Percentiles rank a stretch among this genome's conserved stretches.
Conservation (phyloP, 495 filamentous ascomycete genomes). For the Elasticomyces elasticus region DNA sequence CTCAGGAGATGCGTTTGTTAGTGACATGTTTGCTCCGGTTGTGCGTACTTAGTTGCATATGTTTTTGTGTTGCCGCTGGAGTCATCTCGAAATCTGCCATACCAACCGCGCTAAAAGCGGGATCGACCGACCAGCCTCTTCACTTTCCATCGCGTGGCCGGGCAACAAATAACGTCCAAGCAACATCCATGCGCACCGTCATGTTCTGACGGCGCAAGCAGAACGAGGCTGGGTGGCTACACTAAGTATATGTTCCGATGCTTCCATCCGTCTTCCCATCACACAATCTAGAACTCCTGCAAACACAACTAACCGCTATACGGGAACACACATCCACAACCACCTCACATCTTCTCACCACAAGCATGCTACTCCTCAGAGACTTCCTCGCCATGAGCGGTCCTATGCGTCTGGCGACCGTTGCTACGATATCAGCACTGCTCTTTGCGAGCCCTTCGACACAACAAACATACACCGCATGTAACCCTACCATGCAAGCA, state of each 20-base stretch:
- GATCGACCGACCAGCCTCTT: background rate
- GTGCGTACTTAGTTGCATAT: background rate
- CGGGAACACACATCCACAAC: slow-evolving; percentile 1
- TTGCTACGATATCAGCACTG: slow-evolving; percentile 23
- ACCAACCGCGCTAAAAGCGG: slow-evolving; percentile 1
- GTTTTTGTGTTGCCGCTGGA: background rate
- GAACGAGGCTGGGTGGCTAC: slow-evolving; percentile 5
- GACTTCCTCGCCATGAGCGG: slow-evolving; percentile 18
- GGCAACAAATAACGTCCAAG: background rate
- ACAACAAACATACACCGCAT: slow-evolving; percentile 56
- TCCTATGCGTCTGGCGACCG: slow-evolving; percentile 14
- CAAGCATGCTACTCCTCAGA: slow-evolving; percentile 9
- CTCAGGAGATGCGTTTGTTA: slow-evolving; percentile 34
- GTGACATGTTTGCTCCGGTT: slow-evolving; percentile 28
- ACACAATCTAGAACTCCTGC: slow-evolving; percentile 5
- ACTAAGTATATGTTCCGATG: slow-evolving; percentile 12
- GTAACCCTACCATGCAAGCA: slow-evolving; percentile 50
- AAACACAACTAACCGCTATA: slow-evolving; percentile 2
- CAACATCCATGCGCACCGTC: background rate
- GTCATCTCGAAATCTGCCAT: background rate
- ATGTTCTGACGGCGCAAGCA: background rate
- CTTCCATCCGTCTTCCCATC: slow-evolving; percentile 4
- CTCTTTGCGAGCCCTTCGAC: slow-evolving; percentile 24
- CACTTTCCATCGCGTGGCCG: background rate
- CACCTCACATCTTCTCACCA: background rate